Evolutionary conservation across 106 monocot species (phyloP).

Genomic region (Dioscorea zingiberensis): DNA sequence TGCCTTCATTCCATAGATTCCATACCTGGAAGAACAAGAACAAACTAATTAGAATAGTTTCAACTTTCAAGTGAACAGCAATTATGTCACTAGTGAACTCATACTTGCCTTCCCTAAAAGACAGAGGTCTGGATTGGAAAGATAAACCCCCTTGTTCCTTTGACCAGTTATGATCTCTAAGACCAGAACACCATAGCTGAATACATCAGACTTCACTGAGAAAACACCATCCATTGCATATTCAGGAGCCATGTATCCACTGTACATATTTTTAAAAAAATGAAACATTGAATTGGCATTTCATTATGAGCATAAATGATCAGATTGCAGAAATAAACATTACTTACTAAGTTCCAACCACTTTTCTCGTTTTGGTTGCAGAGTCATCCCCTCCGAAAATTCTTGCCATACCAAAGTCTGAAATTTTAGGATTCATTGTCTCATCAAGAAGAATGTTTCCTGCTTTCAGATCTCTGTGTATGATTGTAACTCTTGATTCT

Average conservation of each 20-base stretch:
- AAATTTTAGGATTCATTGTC: constrained; percentile 41
- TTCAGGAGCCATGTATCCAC: constrained; percentile 47
- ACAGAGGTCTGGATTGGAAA: constrained; percentile 1
- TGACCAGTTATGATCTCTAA: constrained; percentile 34
- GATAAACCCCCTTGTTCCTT: constrained; percentile 19
- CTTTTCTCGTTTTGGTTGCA: constrained; percentile 14
- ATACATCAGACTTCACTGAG: constrained; percentile 42
- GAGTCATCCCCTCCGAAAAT: constrained; percentile 22
- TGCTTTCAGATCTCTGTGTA: constrained; percentile 44
- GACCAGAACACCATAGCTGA: constrained; percentile 33
- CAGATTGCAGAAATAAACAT: background rate
- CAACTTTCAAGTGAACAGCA: too few species aligned
- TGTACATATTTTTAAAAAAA: background rate
- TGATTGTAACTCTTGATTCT: constrained; percentile 27
- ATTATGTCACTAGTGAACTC: too few species aligned
- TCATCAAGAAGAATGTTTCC: constrained; percentile 40
- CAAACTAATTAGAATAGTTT: too few species aligned
- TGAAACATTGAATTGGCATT: background rate
- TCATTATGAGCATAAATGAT: background rate
- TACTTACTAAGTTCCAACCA: constrained; percentile 49
- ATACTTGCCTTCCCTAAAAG: constrained; percentile 25
- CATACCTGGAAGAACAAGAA: constrained; percentile 9
- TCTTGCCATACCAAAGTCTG: constrained; percentile 46
- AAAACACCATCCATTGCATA: constrained; percentile 38
- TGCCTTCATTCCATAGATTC: constrained; percentile 28